Percentiles rank a stretch among this genome's conserved stretches.
phyloP scores from a whole-genome alignment of 2,329 filamentous ascomycete species.

The Cylindrodendrum hubeiense region DNA sequence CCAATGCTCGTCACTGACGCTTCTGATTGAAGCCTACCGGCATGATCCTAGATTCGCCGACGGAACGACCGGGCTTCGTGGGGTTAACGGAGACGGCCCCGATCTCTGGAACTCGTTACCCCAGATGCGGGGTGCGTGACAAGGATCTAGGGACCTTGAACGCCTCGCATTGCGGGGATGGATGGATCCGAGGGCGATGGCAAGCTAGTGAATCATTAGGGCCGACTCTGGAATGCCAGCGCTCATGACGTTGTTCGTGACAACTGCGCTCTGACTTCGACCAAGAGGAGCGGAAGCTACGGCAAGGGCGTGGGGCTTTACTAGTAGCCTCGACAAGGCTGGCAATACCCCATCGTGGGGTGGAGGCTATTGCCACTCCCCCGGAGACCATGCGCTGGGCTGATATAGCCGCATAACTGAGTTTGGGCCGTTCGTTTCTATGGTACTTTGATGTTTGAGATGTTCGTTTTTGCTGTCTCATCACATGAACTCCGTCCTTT shows the following conservation, averaged over 20 bases:
- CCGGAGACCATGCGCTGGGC: neutral
- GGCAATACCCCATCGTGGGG: too few species aligned
- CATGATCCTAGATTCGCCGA: neutral
- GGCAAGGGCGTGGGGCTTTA: neutral
- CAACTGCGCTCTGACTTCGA: neutral
- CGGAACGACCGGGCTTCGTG: neutral
- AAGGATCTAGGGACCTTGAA: neutral
- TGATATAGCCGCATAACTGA: neutral
- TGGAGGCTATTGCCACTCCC: neutral
- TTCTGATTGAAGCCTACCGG: neutral
- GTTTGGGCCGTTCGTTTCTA: neutral
- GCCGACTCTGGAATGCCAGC: neutral
- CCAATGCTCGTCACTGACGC: neutral
- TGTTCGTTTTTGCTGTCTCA: neutral
- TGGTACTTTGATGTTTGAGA: neutral
- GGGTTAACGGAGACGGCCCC: neutral
- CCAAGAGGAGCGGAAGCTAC: neutral
- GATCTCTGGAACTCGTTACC: conserved; percentile 31
- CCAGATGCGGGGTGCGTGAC: conserved; percentile 27
- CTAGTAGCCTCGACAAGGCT: neutral
- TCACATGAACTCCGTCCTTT: neutral
- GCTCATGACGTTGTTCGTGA: neutral
- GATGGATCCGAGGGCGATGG: neutral
- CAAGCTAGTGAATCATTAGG: conserved; percentile 29
- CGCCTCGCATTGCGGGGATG: conserved; percentile 1